These are phyloP conservation scores for Grosmannia clavigera DNA, from an alignment of 2,329 filamentous ascomycete genomes.

Conservation along the genomic window DNA sequence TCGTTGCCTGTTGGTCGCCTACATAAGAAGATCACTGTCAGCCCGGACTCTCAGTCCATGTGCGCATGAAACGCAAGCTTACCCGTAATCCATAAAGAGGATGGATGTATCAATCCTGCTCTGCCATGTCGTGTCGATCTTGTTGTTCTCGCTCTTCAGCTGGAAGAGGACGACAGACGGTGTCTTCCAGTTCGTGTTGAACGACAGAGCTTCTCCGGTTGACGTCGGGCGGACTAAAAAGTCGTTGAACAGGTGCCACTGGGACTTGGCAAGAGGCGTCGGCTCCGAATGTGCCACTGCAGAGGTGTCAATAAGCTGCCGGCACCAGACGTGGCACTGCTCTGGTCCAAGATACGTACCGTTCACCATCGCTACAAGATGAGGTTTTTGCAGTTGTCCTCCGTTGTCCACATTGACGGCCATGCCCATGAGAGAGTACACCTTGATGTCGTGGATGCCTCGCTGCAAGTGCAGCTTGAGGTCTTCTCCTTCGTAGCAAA, in stretches of 20 bases:
- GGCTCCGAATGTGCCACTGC: slow-evolving; percentile 54
- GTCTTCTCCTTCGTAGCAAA: slow-evolving; percentile 89
- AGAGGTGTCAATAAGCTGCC: neutral
- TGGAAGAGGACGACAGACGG: slow-evolving; percentile 85
- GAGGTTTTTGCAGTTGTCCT: slow-evolving; percentile 65
- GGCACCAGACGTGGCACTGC: neutral
- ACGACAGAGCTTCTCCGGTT: slow-evolving; percentile 69
- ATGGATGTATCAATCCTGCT: slow-evolving; percentile 70
- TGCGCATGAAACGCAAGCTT: slow-evolving; percentile 12
- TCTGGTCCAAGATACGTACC: slow-evolving; percentile 31
- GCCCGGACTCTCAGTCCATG: no score
- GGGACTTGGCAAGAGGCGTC: slow-evolving; percentile 45
- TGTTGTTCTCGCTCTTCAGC: slow-evolving; percentile 65
- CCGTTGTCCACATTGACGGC: slow-evolving; percentile 82
- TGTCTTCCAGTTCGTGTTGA: slow-evolving; percentile 85
- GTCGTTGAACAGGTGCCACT: slow-evolving; percentile 97
- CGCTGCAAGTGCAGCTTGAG: slow-evolving; percentile 67
- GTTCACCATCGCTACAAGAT: slow-evolving; percentile 85
- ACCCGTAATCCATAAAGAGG: slow-evolving; percentile 60
- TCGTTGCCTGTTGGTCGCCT: slow-evolving; percentile 23
- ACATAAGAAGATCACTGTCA: neutral
- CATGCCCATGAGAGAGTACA: slow-evolving; percentile 85
- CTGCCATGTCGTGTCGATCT: slow-evolving; percentile 79
- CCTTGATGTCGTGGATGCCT: slow-evolving; percentile 66
- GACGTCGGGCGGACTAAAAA: slow-evolving; percentile 75